A percentile compares a stretch with the other conserved stretches of the same genome.
phyloP scores from a whole-genome alignment of 371 early-diverging fungal genomes.

The Mortierella sp. region DNA sequence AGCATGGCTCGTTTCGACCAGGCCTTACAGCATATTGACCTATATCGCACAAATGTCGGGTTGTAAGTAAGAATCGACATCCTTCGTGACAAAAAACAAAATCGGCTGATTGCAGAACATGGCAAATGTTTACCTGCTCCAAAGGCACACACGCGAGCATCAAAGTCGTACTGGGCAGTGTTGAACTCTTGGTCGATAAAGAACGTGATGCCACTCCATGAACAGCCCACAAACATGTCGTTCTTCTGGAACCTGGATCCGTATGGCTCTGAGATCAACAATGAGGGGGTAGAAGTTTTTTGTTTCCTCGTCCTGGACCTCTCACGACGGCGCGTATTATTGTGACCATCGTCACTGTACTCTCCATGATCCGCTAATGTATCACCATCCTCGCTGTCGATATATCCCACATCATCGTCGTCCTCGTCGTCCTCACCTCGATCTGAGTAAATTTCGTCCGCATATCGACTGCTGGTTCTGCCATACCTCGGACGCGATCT shows the following conservation, averaged over 20 bases:
- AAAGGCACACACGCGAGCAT: slow-evolving; percentile 86
- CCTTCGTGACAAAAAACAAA: not conserved
- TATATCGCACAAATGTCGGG: slow-evolving; percentile 18
- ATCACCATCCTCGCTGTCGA: slow-evolving; percentile 18
- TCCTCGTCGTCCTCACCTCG: slow-evolving; percentile 32
- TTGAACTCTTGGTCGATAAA: slow-evolving; percentile 79
- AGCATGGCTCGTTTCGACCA: slow-evolving; percentile 81
- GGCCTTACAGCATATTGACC: slow-evolving; percentile 77
- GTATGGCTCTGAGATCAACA: slow-evolving; percentile 47
- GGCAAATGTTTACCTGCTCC: slow-evolving; percentile 69
- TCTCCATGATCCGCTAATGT: slow-evolving; percentile 26
- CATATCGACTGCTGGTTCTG: not conserved
- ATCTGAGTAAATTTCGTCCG: slow-evolving; percentile 41
- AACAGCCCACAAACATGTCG: slow-evolving; percentile 85
- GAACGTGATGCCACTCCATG: slow-evolving; percentile 87
- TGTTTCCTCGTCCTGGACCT: slow-evolving; percentile 11
- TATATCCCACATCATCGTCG: slow-evolving; percentile 18
- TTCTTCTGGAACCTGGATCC: slow-evolving; percentile 58
- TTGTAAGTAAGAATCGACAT: not conserved
- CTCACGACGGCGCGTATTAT: not conserved
- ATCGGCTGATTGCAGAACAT: not conserved
- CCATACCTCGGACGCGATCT: slow-evolving; percentile 16
- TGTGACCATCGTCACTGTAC: slow-evolving; percentile 21
- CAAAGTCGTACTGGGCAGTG: slow-evolving; percentile 83
- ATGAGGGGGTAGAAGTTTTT: slow-evolving; percentile 19